Base-by-base conservation (phyloP, 139 green algal species). In the Zygnema circumcarinatum region DNA sequence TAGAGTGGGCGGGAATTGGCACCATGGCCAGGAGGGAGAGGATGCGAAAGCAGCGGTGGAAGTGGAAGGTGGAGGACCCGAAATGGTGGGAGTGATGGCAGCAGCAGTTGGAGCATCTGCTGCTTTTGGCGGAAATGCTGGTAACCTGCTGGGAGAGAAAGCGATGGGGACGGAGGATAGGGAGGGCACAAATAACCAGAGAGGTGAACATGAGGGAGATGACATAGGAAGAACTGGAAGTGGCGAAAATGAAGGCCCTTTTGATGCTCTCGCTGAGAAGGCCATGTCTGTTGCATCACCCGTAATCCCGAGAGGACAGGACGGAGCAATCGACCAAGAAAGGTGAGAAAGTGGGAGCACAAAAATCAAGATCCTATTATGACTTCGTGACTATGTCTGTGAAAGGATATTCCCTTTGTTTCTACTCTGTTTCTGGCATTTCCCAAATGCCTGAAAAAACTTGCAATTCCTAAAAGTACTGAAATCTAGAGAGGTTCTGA, bases 211-310 rank as follows among this genome's bases (percentile, higher is more conserved):
- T n/a, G n/a, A n/a, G n/a, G n/a, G n/a, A n/a, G n/a, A n/a, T n/a
- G n/a, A n/a, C n/a, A n/a, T n/a, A n/a, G n/a, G n/a, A n/a, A n/a
- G n/a, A n/a, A n/a, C n/a, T n/a, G n/a, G n/a, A n/a, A n/a, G n/a
- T n/a, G 47, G 47, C 7, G 47, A 16, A 62, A 16, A 16, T 25
- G 47, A 16, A 62, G 47, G 47, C 47, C 47, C 47, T 62, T 41
- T 83, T 20, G 32, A 3, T 21, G 32, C 20, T 33, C 36, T 85
- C 32, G 78, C 78, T 47, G 78, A 85, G 78, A 85, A 78, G 16
- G 78, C 78, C 39, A 78, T 85, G 78, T 35, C 35, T 20, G 78
- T 76, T 20, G 78, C 78, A 16, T 33, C 78, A 36, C 78, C 78
- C 3, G 47, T 85, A 22, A 74, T 85, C 25, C 78, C 78, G 16